A percentile compares a stretch with the other conserved stretches of the same genome.
phyloP scores from a whole-genome alignment of 306 rosid genomes.

The Vigna radiata region DNA sequence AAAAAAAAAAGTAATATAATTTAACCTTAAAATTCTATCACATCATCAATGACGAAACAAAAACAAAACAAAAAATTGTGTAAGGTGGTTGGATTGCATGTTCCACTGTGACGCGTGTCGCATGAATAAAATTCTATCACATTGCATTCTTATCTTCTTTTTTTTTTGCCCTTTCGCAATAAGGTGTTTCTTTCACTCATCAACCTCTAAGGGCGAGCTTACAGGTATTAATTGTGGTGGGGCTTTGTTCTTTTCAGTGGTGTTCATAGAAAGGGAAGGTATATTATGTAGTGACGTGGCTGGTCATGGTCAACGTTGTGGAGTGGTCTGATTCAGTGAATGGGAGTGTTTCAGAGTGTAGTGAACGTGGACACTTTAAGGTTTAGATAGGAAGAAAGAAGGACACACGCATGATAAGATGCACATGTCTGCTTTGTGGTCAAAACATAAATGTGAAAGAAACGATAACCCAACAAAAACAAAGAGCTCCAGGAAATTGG shows the following conservation, averaged over 20 bases:
- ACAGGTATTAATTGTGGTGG: slow-evolving; percentile 42
- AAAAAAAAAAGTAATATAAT: neutral
- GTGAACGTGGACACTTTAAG: slow-evolving; percentile 61
- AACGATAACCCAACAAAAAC: neutral
- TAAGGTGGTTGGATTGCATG: neutral
- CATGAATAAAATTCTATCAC: neutral
- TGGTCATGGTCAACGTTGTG: slow-evolving; percentile 50
- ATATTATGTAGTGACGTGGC: slow-evolving; percentile 34
- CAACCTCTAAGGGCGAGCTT: slow-evolving; percentile 51
- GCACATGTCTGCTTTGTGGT: neutral
- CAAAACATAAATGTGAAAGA: slow-evolving; percentile 30
- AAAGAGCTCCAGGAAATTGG: neutral
- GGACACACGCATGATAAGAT: no score
- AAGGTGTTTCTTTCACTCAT: slow-evolving; percentile 71
- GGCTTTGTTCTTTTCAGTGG: slow-evolving; percentile 10
- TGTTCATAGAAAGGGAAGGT: slow-evolving; percentile 26
- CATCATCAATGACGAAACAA: slow-evolving; percentile 18
- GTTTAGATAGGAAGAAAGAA: slow-evolving; percentile 22
- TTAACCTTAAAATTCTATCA: neutral
- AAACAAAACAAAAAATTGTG: neutral
- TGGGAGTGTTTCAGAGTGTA: slow-evolving; percentile 41
- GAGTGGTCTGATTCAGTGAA: slow-evolving; percentile 46
- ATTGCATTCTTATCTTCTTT: neutral
- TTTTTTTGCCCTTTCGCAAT: neutral
- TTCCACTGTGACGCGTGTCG: slow-evolving; percentile 44